phyloP scores from a whole-genome alignment of 1,284 basidiomycete species.

The Dichomitus squalens region DNA sequence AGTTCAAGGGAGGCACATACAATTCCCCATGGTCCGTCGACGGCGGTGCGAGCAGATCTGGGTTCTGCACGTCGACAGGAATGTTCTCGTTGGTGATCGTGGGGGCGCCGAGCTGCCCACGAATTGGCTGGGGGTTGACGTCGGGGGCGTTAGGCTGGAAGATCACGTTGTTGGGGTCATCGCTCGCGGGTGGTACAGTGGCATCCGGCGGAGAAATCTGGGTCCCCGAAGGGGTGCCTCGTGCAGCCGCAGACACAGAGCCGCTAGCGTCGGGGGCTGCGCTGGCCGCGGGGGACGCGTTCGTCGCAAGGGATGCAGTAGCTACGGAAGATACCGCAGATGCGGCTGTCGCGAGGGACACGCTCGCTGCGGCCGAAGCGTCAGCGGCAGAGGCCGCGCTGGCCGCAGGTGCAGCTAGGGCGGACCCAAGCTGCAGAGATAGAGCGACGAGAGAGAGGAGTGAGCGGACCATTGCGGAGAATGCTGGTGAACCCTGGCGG shows the following conservation, averaged over 20 bases:
- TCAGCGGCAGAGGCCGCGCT: not conserved
- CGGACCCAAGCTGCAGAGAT: slow-evolving; percentile 7
- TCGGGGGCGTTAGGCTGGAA: slow-evolving; percentile 26
- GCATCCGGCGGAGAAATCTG: slow-evolving; percentile 14
- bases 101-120: slow-evolving; percentile 48
- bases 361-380: slow-evolving; percentile 2
- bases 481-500: not conserved
- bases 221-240: not conserved
- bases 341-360: not conserved
- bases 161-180: slow-evolving; percentile 53
- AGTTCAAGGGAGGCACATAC: slow-evolving; percentile 37
- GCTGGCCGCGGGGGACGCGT: no score
- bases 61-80: slow-evolving; percentile 54
- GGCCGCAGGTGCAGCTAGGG: slow-evolving; percentile 13
- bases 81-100: slow-evolving; percentile 60
- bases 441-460: slow-evolving; percentile 11
- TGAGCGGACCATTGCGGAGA: slow-evolving; percentile 13
- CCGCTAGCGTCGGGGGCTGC: not conserved
- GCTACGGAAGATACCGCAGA: not conserved
- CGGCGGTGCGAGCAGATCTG: slow-evolving; percentile 67
- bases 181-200: slow-evolving; percentile 48
- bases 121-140: slow-evolving; percentile 36
- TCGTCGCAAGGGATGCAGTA: no score
- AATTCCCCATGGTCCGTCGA: slow-evolving; percentile 65
- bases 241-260: not conserved